A percentile compares a stretch with the other conserved stretches of the same genome.
Conservation (phyloP, 805 yeast species). For the Metschnikowia colocasiae region DNA sequence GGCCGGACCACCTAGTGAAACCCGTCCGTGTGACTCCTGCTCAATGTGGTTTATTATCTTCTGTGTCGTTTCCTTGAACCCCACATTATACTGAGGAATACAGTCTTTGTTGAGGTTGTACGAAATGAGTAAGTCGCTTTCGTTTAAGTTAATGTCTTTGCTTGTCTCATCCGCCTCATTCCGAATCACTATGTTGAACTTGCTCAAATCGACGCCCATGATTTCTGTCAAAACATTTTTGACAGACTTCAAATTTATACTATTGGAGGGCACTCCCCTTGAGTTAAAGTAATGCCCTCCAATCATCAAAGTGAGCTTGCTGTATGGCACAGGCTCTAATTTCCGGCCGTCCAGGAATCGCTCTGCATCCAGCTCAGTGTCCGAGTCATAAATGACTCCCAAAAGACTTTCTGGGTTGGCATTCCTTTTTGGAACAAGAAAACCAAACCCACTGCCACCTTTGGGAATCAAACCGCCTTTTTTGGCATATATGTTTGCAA, state of each 20-base stretch:
- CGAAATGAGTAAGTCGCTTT: conserved; percentile 30
- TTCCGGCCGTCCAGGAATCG: conserved; percentile 17
- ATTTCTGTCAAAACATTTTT: conserved; percentile 24
- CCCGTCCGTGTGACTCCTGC: conserved; percentile 27
- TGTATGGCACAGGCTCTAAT: conserved; percentile 35
- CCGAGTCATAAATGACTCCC: conserved; percentile 91
- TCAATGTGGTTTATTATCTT: conserved; percentile 31
- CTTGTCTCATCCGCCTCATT: conserved; percentile 22
- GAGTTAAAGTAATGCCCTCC: conserved; percentile 65
- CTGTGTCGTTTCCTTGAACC: conserved; percentile 48
- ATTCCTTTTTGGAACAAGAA: conserved; percentile 62
- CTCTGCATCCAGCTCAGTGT: conserved; percentile 55
- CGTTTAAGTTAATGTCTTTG: conserved; percentile 15
- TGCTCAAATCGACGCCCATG: conserved; percentile 22
- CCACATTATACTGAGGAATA: conserved; percentile 78
- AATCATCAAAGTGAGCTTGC: conserved; percentile 83
- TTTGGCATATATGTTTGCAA: conserved; percentile 63
- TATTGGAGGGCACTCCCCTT: conserved; percentile 29
- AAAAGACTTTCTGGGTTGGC: conserved; percentile 54
- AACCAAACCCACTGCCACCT: conserved; percentile 73
- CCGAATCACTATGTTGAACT: conserved; percentile 24
- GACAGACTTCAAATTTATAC: conserved; percentile 25
- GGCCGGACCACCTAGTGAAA: conserved; percentile 77
- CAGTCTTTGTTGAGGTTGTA: conserved; percentile 43
- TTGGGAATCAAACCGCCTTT: conserved; percentile 33